These are phyloP conservation scores for Monilinia fructicola DNA, from an alignment of 2,329 filamentous ascomycete genomes.

Conservation along the genomic window DNA sequence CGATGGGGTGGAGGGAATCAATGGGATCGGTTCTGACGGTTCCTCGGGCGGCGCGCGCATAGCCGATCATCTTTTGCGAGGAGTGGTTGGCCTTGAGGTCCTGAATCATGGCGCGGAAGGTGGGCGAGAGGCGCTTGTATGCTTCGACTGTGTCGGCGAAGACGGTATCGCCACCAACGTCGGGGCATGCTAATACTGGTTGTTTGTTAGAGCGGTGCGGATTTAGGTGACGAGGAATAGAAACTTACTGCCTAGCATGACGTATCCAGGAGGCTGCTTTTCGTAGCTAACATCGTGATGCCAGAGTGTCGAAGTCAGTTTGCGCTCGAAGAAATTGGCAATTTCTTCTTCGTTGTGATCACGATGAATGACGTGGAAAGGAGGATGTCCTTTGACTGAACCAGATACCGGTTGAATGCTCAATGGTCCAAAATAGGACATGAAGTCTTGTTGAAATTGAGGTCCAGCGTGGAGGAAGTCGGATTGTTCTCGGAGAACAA, in stretches of 20 bases:
- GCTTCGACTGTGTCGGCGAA: slow-evolving; percentile 70
- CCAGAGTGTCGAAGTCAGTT: slow-evolving; percentile 65
- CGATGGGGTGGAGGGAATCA: slow-evolving; percentile 65
- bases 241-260: slow-evolving; percentile 50
- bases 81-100: slow-evolving; percentile 64
- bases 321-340: slow-evolving; percentile 62
- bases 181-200: slow-evolving; percentile 39
- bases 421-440: slow-evolving; percentile 62
- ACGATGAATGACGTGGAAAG: slow-evolving; percentile 68
- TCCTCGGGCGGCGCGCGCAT: slow-evolving; percentile 54
- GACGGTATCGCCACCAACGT: slow-evolving; percentile 67
- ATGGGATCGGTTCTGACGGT: slow-evolving; percentile 62
- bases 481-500: slow-evolving; percentile 52
- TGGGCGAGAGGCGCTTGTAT: slow-evolving; percentile 48
- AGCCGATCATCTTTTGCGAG: slow-evolving; percentile 56
- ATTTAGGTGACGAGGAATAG: not conserved
- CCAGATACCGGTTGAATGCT: slow-evolving; percentile 71
- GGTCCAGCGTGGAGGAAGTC: slow-evolving; percentile 56
- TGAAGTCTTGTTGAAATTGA: slow-evolving; percentile 61
- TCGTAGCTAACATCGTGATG: slow-evolving; percentile 72
- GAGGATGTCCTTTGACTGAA: slow-evolving; percentile 56
- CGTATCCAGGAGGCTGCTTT: slow-evolving; percentile 66
- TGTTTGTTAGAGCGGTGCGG: slow-evolving; percentile 4
- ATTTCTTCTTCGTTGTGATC: slow-evolving; percentile 56
- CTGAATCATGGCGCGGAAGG: slow-evolving; percentile 47